Percentiles rank a stretch among this genome's conserved stretches.
These are phyloP conservation scores for Epichloe gansuensis DNA, from an alignment of 2,329 filamentous ascomycete species.

Conservation along the genomic window DNA sequence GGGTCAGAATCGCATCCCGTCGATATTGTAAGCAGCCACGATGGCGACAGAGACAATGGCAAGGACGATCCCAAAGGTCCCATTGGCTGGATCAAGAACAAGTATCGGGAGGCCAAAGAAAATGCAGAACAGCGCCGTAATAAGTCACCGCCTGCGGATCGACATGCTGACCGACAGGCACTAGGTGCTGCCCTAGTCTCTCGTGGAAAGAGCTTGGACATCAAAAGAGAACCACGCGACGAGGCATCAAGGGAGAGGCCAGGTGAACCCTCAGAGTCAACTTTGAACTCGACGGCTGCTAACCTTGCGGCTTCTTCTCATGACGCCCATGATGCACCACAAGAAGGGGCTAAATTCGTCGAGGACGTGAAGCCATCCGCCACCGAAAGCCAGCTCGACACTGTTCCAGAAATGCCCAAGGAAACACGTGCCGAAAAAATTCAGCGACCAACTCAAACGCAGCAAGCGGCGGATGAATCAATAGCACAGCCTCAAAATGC, in stretches of 20 bases:
- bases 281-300: background rate
- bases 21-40: conserved; percentile 26
- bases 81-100: conserved; percentile 46
- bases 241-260: conserved; percentile 6
- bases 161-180: conserved; percentile 14
- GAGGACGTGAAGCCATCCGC: background rate
- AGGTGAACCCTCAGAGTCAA: background rate
- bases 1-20: conserved; percentile 31
- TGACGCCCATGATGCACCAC: background rate
- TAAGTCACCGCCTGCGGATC: conserved; percentile 39
- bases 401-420: background rate
- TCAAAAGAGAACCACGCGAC: conserved; percentile 25
- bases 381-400: background rate
- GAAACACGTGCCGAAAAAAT: background rate
- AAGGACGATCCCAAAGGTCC: conserved; percentile 38
- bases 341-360: background rate
- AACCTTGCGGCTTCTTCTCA: background rate
- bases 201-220: conserved; percentile 36
- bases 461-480: background rate
- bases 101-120: conserved; percentile 47
- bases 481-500: background rate
- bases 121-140: conserved; percentile 40
- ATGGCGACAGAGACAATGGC: conserved; percentile 23
- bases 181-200: conserved; percentile 19
- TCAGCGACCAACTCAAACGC: background rate